Evolutionary conservation across 148 eudicot genomes (phyloP).

Genomic region (Camellia granthamiana): DNA sequence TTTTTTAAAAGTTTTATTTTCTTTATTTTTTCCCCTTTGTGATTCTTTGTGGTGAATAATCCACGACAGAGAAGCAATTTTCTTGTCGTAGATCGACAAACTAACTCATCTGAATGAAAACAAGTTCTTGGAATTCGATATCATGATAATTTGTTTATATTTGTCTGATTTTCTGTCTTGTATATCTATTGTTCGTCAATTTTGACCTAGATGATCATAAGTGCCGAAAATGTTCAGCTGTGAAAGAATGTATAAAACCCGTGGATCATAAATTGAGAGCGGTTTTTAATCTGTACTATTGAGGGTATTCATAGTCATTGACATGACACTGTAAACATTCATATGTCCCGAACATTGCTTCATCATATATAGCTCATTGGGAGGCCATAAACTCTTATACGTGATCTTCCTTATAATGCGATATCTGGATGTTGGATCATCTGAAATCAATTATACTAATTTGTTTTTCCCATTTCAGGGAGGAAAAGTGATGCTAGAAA

Average conservation of each 20-base stretch:
- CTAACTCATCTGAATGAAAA: neutral
- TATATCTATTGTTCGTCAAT: neutral
- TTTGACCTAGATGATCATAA: neutral
- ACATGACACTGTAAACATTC: neutral
- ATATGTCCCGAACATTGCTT: neutral
- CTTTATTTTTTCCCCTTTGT: neutral
- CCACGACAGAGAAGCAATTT: neutral
- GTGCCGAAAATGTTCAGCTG: neutral
- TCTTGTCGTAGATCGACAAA: neutral
- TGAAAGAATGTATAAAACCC: neutral
- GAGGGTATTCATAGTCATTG: neutral
- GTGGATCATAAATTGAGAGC: neutral
- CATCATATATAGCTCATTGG: neutral
- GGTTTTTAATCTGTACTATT: neutral
- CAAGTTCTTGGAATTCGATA: neutral
- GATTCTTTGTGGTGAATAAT: neutral
- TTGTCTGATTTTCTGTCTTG: neutral
- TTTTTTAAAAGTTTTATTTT: neutral
- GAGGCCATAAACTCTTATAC: neutral
- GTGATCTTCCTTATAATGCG: neutral
- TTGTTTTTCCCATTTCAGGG: constrained; percentile 24
- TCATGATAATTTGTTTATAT: neutral
- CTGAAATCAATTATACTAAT: neutral
- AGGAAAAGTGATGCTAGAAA: constrained; percentile 62
- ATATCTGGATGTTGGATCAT: neutral